These are phyloP conservation scores for Colletotrichum orbiculare DNA, from an alignment of 2,329 filamentous ascomycete species.

Conservation along the genomic window DNA sequence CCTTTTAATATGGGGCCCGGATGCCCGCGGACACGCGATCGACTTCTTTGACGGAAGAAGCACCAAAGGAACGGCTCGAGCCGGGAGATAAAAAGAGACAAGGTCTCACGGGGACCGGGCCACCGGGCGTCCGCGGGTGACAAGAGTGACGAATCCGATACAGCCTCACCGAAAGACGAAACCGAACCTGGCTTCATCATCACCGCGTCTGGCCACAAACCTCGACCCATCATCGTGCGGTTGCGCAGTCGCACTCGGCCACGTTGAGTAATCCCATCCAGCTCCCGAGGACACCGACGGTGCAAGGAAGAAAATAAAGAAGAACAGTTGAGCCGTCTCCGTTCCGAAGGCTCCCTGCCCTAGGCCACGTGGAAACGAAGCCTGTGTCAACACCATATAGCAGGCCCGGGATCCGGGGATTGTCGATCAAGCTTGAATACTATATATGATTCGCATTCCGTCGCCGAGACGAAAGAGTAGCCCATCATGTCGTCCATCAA, in stretches of 20 bases:
- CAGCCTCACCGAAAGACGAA: not conserved
- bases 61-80: not conserved
- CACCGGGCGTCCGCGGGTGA: conserved; percentile 5
- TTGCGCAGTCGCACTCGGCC: not conserved
- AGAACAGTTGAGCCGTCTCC: not conserved
- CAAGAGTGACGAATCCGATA: conserved; percentile 4
- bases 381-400: not conserved
- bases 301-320: not conserved
- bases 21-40: conserved; percentile 11
- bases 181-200: not conserved
- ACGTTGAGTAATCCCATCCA: not conserved
- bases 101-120: not conserved
- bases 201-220: not conserved
- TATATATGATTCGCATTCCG: conserved; percentile 1
- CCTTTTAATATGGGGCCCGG: not conserved
- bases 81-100: not conserved
- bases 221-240: not conserved
- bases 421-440: not conserved
- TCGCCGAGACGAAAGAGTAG: not conserved
- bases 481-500: conserved; percentile 10
- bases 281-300: conserved; percentile 8
- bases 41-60: no score
- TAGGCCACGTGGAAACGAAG: not conserved
- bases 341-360: not conserved
- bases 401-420: not conserved